Conservation (phyloP, 306 rosid species). For the Vigna radiata region DNA sequence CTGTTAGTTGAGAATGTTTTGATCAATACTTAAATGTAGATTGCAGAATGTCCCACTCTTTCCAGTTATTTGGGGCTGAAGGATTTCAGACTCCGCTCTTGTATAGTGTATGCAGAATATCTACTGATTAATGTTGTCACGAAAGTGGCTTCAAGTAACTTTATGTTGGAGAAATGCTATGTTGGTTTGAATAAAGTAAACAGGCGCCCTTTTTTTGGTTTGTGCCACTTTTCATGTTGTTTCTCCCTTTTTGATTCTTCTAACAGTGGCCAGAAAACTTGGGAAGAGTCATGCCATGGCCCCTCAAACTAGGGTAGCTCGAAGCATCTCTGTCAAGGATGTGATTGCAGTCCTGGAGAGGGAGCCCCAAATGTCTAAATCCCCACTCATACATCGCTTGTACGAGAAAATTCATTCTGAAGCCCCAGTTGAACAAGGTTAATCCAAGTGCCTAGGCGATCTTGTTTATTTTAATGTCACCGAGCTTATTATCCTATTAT, state of each 20-base stretch:
- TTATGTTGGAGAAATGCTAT: not conserved
- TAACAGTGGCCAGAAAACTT: constrained; percentile 57
- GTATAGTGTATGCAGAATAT: not conserved
- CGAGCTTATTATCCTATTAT: constrained; percentile 12
- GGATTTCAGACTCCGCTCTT: constrained; percentile 9
- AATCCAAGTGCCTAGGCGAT: not conserved
- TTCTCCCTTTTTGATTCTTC: constrained; percentile 5
- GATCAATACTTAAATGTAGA: constrained; percentile 1
- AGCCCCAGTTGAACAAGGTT: constrained; percentile 46
- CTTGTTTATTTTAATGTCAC: not conserved
- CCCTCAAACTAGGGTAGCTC: constrained; percentile 60
- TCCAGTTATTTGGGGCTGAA: constrained; percentile 1
- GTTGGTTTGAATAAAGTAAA: constrained; percentile 8
- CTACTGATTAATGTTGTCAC: not conserved
- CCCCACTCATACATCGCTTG: constrained; percentile 68
- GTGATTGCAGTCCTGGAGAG: constrained; percentile 84
- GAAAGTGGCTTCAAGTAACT: not conserved
- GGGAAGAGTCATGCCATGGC: constrained; percentile 61
- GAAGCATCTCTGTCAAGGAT: constrained; percentile 73
- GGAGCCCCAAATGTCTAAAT: constrained; percentile 85
- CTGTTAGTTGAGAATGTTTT: constrained; percentile 8
- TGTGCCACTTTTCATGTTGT: constrained; percentile 19
- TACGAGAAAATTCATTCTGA: constrained; percentile 64
- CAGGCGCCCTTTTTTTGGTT: not conserved
- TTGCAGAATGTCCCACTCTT: not conserved